Percentiles rank a stretch among this genome's conserved stretches.
Evolutionary conservation across 1,139 yeast genomes (phyloP).

Genomic region (Yamadazyma songkhlaensis): DNA sequence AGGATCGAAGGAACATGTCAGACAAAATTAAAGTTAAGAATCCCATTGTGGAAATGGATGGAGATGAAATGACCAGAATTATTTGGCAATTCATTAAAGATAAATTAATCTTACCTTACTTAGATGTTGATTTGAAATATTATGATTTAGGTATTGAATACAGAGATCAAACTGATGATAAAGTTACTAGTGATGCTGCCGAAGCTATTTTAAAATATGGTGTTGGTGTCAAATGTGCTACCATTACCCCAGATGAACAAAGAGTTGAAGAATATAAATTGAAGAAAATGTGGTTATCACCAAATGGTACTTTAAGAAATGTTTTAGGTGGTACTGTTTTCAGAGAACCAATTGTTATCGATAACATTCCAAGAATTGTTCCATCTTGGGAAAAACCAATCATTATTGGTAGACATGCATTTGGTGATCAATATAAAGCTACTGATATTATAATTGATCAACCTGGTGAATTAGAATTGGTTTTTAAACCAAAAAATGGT

Average conservation of each 20-base stretch:
- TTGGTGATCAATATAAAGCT: slow-evolving; percentile 95
- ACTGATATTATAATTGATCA: slow-evolving; percentile 77
- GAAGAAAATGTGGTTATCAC: slow-evolving; percentile 96
- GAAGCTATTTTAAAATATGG: slow-evolving; percentile 84
- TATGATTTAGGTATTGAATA: slow-evolving; percentile 84
- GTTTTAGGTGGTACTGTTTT: slow-evolving; percentile 94
- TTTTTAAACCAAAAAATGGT: slow-evolving; percentile 76
- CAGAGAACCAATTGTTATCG: slow-evolving; percentile 94
- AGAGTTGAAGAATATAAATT: slow-evolving; percentile 86
- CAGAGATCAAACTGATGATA: slow-evolving; percentile 84
- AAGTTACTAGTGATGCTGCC: slow-evolving; percentile 88
- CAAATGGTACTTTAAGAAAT: slow-evolving; percentile 95
- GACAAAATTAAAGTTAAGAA: slow-evolving; percentile 76
- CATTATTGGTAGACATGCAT: slow-evolving; percentile 95
- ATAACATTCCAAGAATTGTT: slow-evolving; percentile 81
- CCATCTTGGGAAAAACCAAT: slow-evolving; percentile 96
- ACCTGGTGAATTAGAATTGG: slow-evolving; percentile 76
- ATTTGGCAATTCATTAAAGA: slow-evolving; percentile 86
- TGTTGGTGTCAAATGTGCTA: slow-evolving; percentile 95
- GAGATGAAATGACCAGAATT: slow-evolving; percentile 94
- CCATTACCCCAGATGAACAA: slow-evolving; percentile 97
- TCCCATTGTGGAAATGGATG: slow-evolving; percentile 94
- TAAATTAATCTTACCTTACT: slow-evolving; percentile 77
- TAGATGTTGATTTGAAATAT: slow-evolving; percentile 86
- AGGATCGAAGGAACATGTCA: slow-evolving; percentile 1